These are phyloP conservation scores for Chaetomium sp. DNA, from an alignment of 2,329 filamentous ascomycete genomes.

Conservation along the genomic window DNA sequence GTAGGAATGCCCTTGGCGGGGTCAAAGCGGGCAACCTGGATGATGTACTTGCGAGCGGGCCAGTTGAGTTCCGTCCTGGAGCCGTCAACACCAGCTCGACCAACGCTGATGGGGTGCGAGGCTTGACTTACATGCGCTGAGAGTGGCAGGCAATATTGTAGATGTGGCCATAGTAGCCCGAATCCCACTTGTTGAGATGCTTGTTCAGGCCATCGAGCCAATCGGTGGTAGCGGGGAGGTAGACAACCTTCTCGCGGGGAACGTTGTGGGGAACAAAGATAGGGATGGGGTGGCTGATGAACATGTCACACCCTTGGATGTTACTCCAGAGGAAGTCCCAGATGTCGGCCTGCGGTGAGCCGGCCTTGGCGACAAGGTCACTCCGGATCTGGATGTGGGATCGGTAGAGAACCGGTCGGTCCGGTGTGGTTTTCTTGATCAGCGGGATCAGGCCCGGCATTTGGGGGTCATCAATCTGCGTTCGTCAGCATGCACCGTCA, in stretches of 20 bases:
- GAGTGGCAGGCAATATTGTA: conserved; percentile 66
- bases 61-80: conserved; percentile 55
- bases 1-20: conserved; percentile 81
- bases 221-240: conserved; percentile 79
- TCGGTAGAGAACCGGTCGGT: conserved; percentile 77
- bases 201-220: conserved; percentile 87
- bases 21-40: conserved; percentile 81
- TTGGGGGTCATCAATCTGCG: conserved; percentile 75
- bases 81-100: conserved; percentile 2
- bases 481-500: conserved; percentile 27
- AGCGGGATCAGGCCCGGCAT: conserved; percentile 79
- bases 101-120: background rate
- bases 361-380: conserved; percentile 65
- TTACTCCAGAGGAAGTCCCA: conserved; percentile 76
- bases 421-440: conserved; percentile 69
- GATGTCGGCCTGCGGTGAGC: conserved; percentile 69
- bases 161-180: conserved; percentile 72
- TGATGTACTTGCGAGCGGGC: conserved; percentile 70
- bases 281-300: conserved; percentile 79
- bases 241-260: conserved; percentile 66
- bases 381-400: conserved; percentile 82
- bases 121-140: conserved; percentile 54
- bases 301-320: conserved; percentile 72
- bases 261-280: conserved; percentile 73
- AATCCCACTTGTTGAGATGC: conserved; percentile 67